Conservation (phyloP, 1,284 basidiomycete species). For the Neonothopanus nambi region DNA sequence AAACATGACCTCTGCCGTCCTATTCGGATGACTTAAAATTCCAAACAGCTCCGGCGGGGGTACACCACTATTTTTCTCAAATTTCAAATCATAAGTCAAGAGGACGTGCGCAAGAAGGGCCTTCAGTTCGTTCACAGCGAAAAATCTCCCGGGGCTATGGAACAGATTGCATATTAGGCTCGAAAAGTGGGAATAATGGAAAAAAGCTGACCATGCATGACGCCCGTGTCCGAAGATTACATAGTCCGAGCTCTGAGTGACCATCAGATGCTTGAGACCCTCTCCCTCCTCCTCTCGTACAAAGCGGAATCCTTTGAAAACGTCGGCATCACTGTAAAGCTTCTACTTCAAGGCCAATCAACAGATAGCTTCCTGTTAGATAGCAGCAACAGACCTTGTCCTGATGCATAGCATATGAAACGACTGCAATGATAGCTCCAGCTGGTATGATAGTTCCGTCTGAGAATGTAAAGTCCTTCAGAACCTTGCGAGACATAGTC, state of each 20-base stretch:
- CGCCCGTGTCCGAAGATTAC: conserved; percentile 30
- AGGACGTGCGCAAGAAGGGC: conserved; percentile 41
- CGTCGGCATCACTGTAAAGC: conserved; percentile 10
- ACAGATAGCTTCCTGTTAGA: background rate
- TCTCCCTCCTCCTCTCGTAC: conserved; percentile 19
- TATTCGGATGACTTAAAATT: conserved; percentile 8
- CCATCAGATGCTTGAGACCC: conserved; percentile 19
- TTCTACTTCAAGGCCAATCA: background rate
- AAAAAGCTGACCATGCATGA: conserved; percentile 26
- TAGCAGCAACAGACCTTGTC: conserved; percentile 12
- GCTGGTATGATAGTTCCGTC: conserved; percentile 27
- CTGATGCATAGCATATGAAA: conserved; percentile 16
- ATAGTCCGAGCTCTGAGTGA: conserved; percentile 22
- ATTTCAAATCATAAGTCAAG: conserved; percentile 43
- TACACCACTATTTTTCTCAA: conserved; percentile 26
- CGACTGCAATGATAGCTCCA: conserved; percentile 18
- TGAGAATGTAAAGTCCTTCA: conserved; percentile 27
- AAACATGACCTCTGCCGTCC: conserved; percentile 17
- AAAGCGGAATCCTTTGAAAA: conserved; percentile 17
- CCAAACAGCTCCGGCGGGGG: conserved; percentile 19
- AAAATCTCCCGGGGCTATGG: conserved; percentile 32
- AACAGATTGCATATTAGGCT: too few relatives aligned
- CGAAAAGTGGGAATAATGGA: background rate
- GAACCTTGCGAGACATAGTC: conserved; percentile 19
- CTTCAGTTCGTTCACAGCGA: conserved; percentile 34